Conservation (phyloP, 2,329 filamentous ascomycete genomes). For the Dryadomyces quercivorus region DNA sequence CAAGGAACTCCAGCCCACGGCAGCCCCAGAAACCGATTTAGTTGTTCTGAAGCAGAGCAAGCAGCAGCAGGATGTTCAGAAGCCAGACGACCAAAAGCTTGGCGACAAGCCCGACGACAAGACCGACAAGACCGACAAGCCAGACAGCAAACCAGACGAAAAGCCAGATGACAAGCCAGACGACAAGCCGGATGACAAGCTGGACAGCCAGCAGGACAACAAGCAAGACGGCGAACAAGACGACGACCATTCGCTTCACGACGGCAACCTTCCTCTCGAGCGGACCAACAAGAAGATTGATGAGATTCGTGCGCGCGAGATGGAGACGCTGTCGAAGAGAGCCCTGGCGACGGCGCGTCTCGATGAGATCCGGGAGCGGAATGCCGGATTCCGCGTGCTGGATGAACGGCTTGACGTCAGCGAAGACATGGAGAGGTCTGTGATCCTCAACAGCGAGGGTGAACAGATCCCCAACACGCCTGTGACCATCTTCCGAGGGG, state of each 20-base stretch:
- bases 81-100: too few species aligned
- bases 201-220: too few species aligned
- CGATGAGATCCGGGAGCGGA: constrained; percentile 39
- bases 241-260: background rate
- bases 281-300: constrained; percentile 33
- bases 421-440: constrained; percentile 10
- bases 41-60: background rate
- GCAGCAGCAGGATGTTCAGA: background rate
- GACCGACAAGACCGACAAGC: too few species aligned
- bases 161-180: too few species aligned
- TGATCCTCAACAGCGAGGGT: constrained; percentile 12
- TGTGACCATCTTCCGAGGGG: constrained; percentile 24
- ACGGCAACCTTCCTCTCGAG: constrained; percentile 6
- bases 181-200: too few species aligned
- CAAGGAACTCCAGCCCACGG: background rate
- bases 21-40: background rate
- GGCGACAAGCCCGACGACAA: too few species aligned
- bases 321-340: constrained; percentile 29
- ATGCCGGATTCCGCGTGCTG: constrained; percentile 26
- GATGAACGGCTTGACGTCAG: constrained; percentile 12
- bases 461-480: constrained; percentile 26
- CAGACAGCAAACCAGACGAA: too few species aligned
- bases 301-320: constrained; percentile 32
- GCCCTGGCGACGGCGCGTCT: constrained; percentile 36
- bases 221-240: background rate